These are phyloP conservation scores for Coelastrella sp. DNA, from an alignment of 139 green algal species.

Conservation along the genomic window DNA sequence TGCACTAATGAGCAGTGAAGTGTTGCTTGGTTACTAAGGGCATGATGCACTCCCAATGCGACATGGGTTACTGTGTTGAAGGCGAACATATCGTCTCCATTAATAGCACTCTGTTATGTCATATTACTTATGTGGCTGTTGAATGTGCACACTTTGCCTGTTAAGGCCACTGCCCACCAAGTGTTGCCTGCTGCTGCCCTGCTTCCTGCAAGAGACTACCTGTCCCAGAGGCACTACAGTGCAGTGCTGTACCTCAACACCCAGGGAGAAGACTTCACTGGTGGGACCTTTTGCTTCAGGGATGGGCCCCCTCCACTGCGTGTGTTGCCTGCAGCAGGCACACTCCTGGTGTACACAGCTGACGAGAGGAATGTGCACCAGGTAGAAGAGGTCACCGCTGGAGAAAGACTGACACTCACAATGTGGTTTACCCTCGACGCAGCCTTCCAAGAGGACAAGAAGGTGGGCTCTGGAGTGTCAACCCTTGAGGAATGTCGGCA, in stretches of 20 bases:
- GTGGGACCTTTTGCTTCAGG: constrained; percentile 53
- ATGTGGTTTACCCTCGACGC: constrained; percentile 52
- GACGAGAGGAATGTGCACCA: constrained; percentile 51
- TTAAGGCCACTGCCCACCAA: background rate
- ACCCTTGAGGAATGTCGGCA: background rate
- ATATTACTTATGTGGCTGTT: too few relatives aligned
- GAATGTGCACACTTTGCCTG: background rate
- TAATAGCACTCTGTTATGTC: too few relatives aligned
- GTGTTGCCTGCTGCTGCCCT: background rate
- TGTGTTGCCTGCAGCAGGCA: background rate
- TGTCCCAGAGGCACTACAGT: constrained; percentile 44
- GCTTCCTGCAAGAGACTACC: constrained; percentile 42
- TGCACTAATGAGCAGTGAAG: too few relatives aligned
- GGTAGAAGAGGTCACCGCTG: constrained; percentile 47
- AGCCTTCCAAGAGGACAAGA: constrained; percentile 42
- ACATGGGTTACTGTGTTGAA: background rate
- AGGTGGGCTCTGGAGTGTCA: background rate
- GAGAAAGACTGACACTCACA: constrained; percentile 50
- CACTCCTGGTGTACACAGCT: constrained; percentile 9
- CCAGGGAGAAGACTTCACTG: constrained; percentile 45
- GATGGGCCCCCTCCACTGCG: background rate
- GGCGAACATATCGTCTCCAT: background rate
- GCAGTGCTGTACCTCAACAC: constrained; percentile 57
- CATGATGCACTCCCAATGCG: too few relatives aligned
- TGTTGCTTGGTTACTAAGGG: too few relatives aligned